phyloP scores from a whole-genome alignment of 306 rosid species.

The Hylodesmum podocarpum region DNA sequence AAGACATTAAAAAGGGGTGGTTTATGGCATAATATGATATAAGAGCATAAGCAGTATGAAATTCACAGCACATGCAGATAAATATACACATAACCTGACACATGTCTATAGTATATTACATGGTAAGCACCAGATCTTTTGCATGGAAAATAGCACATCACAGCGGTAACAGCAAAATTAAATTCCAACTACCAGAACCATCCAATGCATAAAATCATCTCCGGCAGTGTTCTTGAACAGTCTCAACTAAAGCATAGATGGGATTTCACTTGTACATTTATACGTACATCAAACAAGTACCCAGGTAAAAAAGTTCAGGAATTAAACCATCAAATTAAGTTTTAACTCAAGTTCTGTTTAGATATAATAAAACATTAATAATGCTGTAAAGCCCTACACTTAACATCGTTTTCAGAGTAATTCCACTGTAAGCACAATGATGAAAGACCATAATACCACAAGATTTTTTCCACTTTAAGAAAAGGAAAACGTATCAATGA shows the following conservation, averaged over 20 bases:
- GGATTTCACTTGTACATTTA: background rate
- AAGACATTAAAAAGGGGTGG: background rate
- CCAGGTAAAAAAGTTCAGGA: background rate
- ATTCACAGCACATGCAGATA: background rate
- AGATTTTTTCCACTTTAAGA: background rate
- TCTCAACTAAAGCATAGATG: background rate
- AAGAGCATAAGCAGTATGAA: background rate
- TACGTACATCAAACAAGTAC: background rate
- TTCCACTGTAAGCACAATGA: background rate
- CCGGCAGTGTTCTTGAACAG: background rate
- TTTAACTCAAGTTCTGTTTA: background rate
- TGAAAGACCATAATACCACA: constrained; percentile 8
- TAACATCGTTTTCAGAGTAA: background rate
- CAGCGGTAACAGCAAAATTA: background rate
- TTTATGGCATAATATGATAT: background rate
- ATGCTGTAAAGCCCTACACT: background rate
- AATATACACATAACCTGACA: background rate
- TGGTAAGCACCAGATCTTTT: background rate
- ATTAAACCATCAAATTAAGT: background rate
- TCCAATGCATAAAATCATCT: background rate
- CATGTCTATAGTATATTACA: background rate
- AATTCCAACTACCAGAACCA: background rate
- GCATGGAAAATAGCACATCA: background rate
- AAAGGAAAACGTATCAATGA: background rate
- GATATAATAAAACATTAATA: background rate